Conservation (phyloP, 75 land plant genomes). For the Cryptomeria japonica region DNA sequence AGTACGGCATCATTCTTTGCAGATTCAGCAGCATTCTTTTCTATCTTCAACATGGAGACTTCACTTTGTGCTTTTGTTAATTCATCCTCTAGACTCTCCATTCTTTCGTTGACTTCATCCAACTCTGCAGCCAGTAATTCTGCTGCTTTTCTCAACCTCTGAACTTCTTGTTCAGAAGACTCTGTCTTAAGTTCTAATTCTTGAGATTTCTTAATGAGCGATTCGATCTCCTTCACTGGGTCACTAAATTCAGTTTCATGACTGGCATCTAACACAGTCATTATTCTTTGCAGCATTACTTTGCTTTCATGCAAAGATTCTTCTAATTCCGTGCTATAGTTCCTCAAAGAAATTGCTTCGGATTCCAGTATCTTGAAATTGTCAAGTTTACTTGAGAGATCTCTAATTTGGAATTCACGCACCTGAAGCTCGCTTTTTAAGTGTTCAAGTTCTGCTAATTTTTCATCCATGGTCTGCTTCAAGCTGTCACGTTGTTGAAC, state of each 20-base stretch:
- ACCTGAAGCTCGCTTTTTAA: constrained; percentile 38
- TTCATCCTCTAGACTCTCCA: constrained; percentile 68
- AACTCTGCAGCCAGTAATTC: constrained; percentile 68
- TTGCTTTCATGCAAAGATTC: constrained; percentile 34
- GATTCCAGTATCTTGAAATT: constrained; percentile 37
- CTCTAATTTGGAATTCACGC: constrained; percentile 34
- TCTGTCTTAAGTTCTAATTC: constrained; percentile 37
- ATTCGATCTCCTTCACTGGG: constrained; percentile 53
- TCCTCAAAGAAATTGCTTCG: constrained; percentile 39
- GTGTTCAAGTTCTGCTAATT: constrained; percentile 10
- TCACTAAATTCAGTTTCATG: constrained; percentile 24
- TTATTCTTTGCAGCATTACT: constrained; percentile 25
- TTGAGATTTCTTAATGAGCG: constrained; percentile 21
- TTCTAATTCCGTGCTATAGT: constrained; percentile 33
- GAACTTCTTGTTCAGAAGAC: constrained; percentile 60
- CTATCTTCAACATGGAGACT: constrained; percentile 30
- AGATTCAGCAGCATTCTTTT: constrained; percentile 49
- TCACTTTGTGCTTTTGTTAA: constrained; percentile 37
- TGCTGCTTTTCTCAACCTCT: constrained; percentile 60
- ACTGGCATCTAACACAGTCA: constrained; percentile 24
- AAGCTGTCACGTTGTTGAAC: constrained; percentile 86
- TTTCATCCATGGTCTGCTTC: constrained; percentile 68
- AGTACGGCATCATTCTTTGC: constrained; percentile 49
- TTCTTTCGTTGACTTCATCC: constrained; percentile 84
- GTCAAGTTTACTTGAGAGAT: constrained; percentile 23